Base-by-base conservation (phyloP, 305 asterid genomes). In the Fraxinus latifolia region DNA sequence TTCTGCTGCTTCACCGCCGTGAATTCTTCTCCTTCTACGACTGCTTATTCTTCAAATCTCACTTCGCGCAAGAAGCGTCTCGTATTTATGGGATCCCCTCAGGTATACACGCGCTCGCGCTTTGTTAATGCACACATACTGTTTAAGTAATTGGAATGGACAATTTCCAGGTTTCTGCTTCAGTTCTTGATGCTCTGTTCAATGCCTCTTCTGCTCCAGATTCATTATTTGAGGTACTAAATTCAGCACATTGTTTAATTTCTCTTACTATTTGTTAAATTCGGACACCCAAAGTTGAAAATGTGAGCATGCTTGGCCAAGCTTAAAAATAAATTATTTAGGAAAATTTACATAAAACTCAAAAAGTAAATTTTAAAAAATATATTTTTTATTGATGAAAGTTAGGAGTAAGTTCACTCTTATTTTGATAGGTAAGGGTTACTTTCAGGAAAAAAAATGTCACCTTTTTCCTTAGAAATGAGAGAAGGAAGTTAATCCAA, bases 31-130 rank as follows among this genome's bases (percentile, higher is more conserved):
- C 84, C 92, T n/a, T 58, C 92, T 31, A 12, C 85, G 62, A n/a
- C 82, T 9, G 6, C 83, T 42, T 68, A 85, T 33, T 68, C 88
- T 34, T 58, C 67, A 23, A 76, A 65, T 29, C 80, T 86, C 81
- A 76, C 87, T 50, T 77, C 92, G 39, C 88, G 83, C 78, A 95
- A 90, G 87, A 94, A 89, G 77, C 97, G 97, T 62, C 88, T 95
- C 78, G 94, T 92, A 53, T 95, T 94, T 80, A 65, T 94, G 81
- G 98, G 98, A 37, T 92, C 99, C 80, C 99, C 98, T 86, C 96
- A 90, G 92, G 98, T 86, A 44, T 55, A 9, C 47, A 1, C 58
- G 32, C 36, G 14, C 27, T 11, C 76, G 39, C 74, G 6, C 80
- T 9, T 29, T 47, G 65, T 80, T 47, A 68, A 31, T 36, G 42